Percentiles rank a stretch among this genome's conserved stretches.
Evolutionary conservation across 306 rosid species (phyloP).

Genomic region (Hippophae gyantsensis): DNA sequence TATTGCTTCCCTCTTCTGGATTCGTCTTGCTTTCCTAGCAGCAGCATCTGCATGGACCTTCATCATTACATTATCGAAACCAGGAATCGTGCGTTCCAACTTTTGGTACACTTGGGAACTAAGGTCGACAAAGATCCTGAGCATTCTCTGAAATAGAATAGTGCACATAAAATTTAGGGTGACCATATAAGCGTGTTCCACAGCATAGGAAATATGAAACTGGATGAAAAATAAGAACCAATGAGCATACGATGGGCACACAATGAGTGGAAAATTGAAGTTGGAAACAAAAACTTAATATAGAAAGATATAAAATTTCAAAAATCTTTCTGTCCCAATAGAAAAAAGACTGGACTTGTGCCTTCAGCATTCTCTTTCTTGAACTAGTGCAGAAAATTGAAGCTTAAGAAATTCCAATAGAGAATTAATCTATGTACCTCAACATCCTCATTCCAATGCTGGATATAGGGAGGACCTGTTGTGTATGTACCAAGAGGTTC

Average conservation of each 20-base stretch:
- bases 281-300: background rate
- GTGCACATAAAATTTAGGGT: constrained; percentile 13
- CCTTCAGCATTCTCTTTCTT: background rate
- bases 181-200: constrained; percentile 6
- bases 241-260: background rate
- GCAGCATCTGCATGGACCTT: constrained; percentile 18
- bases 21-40: constrained; percentile 18
- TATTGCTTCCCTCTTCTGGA: constrained; percentile 22
- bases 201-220: background rate
- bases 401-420: background rate
- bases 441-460: constrained; percentile 43
- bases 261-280: background rate
- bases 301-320: too few species aligned
- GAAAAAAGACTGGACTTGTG: too few species aligned
- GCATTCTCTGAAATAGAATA: constrained; percentile 39
- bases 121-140: constrained; percentile 17
- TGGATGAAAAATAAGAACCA: background rate
- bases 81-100: constrained; percentile 38
- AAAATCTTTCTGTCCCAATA: too few species aligned
- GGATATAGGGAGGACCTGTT: constrained; percentile 78
- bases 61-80: constrained; percentile 34
- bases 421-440: constrained; percentile 33
- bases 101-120: constrained; percentile 1
- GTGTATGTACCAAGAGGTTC: constrained; percentile 66
- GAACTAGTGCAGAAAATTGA: background rate